These are phyloP conservation scores for Dispira parvispora DNA, from an alignment of 192 early-diverging fungal species.

Conservation along the genomic window DNA sequence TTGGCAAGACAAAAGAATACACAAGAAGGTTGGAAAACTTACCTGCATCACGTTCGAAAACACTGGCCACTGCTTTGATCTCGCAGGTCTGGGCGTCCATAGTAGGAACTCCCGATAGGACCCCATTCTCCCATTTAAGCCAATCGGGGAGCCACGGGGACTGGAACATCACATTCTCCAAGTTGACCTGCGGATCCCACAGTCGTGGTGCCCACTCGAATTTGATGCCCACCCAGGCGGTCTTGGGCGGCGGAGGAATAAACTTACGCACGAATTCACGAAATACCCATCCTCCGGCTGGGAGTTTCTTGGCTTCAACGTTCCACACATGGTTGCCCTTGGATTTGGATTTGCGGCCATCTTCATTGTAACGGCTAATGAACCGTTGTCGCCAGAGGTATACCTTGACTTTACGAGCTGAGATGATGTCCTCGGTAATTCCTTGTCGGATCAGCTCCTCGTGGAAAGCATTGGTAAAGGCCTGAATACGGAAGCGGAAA, in stretches of 20 bases:
- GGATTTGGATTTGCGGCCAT: conserved; percentile 61
- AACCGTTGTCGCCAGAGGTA: conserved; percentile 60
- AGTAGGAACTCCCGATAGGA: conserved; percentile 42
- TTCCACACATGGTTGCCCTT: conserved; percentile 72
- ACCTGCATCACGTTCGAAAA: too few relatives aligned
- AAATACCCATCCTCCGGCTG: conserved; percentile 48
- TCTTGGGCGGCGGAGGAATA: conserved; percentile 40
- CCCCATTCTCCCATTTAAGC: conserved; percentile 58
- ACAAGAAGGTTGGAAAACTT: too few relatives aligned
- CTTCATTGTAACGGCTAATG: conserved; percentile 66
- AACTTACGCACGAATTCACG: conserved; percentile 53
- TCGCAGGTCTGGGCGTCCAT: conserved; percentile 35
- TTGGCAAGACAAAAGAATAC: too few relatives aligned
- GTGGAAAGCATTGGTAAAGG: conserved; percentile 59
- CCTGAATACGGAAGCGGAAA: conserved; percentile 73
- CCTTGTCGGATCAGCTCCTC: conserved; percentile 42
- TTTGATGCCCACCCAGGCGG: conserved; percentile 38
- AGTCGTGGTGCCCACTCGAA: conserved; percentile 52
- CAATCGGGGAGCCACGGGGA: conserved; percentile 52
- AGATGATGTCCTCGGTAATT: conserved; percentile 42
- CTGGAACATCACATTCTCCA: conserved; percentile 50
- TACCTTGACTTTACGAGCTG: conserved; percentile 45
- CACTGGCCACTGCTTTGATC: conserved; percentile 27
- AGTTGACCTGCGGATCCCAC: conserved; percentile 61
- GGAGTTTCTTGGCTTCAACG: conserved; percentile 59